A percentile compares a stretch with the other conserved stretches of the same genome.
These are phyloP conservation scores for Mikania micrantha DNA, from an alignment of 129 eudicot species.

Conservation along the genomic window DNA sequence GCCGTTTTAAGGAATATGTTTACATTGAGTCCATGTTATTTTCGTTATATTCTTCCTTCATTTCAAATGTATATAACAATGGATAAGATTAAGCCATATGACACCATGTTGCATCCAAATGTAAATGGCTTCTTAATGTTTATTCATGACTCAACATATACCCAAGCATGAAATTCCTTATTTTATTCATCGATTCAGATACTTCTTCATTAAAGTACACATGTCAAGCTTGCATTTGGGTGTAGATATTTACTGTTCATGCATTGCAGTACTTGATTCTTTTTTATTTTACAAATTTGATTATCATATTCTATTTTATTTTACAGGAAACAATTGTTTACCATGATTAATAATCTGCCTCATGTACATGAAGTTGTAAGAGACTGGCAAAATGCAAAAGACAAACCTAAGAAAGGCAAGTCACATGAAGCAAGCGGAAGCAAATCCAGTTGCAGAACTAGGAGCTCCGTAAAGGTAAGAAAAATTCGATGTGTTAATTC, in stretches of 20 bases:
- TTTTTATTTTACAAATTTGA: background rate
- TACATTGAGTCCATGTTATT: too few species aligned
- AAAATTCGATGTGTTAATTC: background rate
- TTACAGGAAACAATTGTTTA: constrained; percentile 77
- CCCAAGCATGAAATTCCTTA: too few species aligned
- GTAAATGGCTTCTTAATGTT: background rate
- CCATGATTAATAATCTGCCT: constrained; percentile 74
- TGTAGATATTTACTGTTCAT: background rate
- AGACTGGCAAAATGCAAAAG: background rate
- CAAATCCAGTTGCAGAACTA: constrained; percentile 74
- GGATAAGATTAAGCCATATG: too few species aligned
- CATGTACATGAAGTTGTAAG: constrained; percentile 73
- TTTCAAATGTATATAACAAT: too few species aligned
- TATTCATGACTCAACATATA: background rate
- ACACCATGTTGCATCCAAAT: too few species aligned
- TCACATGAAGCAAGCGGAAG: constrained; percentile 73
- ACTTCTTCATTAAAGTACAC: background rate
- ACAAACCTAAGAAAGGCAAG: constrained; percentile 52
- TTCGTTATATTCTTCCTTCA: too few species aligned
- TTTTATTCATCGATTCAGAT: background rate
- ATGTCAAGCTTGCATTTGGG: background rate
- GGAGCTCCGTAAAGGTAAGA: constrained; percentile 62
- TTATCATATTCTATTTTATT: constrained; percentile 6
- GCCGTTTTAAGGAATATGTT: too few species aligned
- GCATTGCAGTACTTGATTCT: background rate